These are phyloP conservation scores for Epicoccum nigrum DNA, from an alignment of 2,329 filamentous ascomycete species.

Conservation along the genomic window DNA sequence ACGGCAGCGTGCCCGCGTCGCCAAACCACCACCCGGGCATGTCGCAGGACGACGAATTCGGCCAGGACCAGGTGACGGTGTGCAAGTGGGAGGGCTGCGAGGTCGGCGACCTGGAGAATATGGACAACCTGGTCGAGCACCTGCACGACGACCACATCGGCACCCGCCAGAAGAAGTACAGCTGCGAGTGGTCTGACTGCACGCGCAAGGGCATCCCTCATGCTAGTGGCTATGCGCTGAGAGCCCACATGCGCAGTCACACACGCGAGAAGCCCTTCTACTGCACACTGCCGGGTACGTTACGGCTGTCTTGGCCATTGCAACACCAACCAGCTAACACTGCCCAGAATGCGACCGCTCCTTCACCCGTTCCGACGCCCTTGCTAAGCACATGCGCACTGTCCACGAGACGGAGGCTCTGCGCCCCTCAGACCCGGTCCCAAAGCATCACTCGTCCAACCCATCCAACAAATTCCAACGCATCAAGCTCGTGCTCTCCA, in stretches of 20 bases:
- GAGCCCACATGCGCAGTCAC: constrained; percentile 97
- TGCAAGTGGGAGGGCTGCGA: constrained; percentile 60
- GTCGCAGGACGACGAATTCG: constrained; percentile 50
- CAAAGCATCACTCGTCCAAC: constrained; percentile 64
- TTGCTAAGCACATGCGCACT: constrained; percentile 98
- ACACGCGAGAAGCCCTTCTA: constrained; percentile 98
- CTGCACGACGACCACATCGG: constrained; percentile 91
- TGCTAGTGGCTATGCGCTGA: constrained; percentile 92
- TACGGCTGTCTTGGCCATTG: neutral
- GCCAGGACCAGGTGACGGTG: constrained; percentile 53
- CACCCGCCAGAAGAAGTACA: constrained; percentile 91
- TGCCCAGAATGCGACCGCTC: constrained; percentile 84
- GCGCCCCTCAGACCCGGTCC: constrained; percentile 74
- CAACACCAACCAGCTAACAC: constrained; percentile 46
- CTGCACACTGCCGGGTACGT: constrained; percentile 85
- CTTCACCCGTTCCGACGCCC: constrained; percentile 92
- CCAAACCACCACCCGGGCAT: constrained; percentile 51
- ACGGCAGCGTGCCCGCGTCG: constrained; percentile 71
- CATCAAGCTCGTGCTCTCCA: constrained; percentile 52
- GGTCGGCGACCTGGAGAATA: constrained; percentile 56
- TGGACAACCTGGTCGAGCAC: constrained; percentile 59
- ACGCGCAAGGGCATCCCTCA: constrained; percentile 86
- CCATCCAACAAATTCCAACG: constrained; percentile 55
- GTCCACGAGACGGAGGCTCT: constrained; percentile 96
- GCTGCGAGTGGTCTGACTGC: constrained; percentile 97